phyloP scores from a whole-genome alignment of 345 rosid species.

The Cardamine resedifolia region DNA sequence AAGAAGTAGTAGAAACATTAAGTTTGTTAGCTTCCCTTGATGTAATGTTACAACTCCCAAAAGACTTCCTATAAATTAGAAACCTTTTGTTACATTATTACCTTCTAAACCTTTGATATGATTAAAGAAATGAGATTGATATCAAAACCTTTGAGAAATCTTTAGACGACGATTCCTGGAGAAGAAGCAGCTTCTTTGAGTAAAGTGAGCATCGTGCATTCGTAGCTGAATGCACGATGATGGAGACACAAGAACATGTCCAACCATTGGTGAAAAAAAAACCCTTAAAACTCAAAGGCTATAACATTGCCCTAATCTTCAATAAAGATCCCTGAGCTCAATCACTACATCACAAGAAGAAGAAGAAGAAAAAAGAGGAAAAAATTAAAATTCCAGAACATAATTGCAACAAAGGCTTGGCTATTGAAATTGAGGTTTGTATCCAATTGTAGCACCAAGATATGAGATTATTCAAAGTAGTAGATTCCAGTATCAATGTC shows the following conservation, averaged over 20 bases:
- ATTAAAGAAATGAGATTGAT: not conserved
- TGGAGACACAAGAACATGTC: constrained; percentile 41
- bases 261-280: constrained; percentile 51
- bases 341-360: constrained; percentile 1
- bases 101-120: not conserved
- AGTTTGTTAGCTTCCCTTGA: constrained; percentile 29
- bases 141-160: constrained; percentile 39
- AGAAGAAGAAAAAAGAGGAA: too few species aligned
- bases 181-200: constrained; percentile 23
- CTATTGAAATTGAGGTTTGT: not conserved
- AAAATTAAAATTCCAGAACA: not conserved
- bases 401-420: constrained; percentile 1
- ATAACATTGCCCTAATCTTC: constrained; percentile 32
- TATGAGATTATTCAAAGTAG: not conserved
- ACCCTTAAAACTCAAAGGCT: constrained; percentile 21
- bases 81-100: not conserved
- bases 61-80: constrained; percentile 42
- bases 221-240: constrained; percentile 48
- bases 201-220: constrained; percentile 33
- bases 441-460: not conserved
- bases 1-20: constrained; percentile 25
- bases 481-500: not conserved
- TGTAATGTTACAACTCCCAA: constrained; percentile 38
- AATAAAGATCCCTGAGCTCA: not conserved
- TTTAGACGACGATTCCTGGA: constrained; percentile 36